phyloP scores from a whole-genome alignment of 306 rosid species.

The Castanea crenata region DNA sequence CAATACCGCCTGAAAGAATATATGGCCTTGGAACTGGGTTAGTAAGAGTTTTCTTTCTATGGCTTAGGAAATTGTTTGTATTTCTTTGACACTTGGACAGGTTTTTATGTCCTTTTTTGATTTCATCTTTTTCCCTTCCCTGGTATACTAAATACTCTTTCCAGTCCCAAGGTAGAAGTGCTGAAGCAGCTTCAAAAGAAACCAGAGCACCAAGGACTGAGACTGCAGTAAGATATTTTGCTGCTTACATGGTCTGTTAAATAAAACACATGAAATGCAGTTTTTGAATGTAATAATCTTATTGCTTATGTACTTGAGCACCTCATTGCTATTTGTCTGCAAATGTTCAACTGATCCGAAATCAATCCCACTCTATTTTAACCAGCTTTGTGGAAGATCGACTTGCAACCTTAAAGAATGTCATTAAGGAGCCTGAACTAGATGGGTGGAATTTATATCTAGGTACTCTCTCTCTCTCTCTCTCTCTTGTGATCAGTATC shows the following conservation, averaged over 20 bases:
- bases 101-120: background rate
- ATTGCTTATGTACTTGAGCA: background rate
- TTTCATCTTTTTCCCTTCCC: background rate
- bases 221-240: slow-evolving; percentile 64
- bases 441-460: slow-evolving; percentile 77
- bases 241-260: background rate
- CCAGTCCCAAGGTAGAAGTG: slow-evolving; percentile 83
- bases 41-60: slow-evolving; percentile 12
- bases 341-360: slow-evolving; percentile 15
- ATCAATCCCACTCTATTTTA: slow-evolving; percentile 15
- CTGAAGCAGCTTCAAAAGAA: slow-evolving; percentile 76
- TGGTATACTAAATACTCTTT: slow-evolving; percentile 4
- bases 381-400: slow-evolving; percentile 90
- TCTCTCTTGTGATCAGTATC: background rate
- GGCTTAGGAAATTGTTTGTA: background rate
- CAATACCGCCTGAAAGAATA: slow-evolving; percentile 75
- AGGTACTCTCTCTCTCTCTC: slow-evolving; percentile 41
- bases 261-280: background rate
- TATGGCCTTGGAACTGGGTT: slow-evolving; percentile 87
- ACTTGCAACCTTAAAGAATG: slow-evolving; percentile 75
- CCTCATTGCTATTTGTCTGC: background rate
- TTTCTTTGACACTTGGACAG: background rate
- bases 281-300: slow-evolving; percentile 1
- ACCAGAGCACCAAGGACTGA: slow-evolving; percentile 77
- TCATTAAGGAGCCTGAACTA: slow-evolving; percentile 82